Evolutionary conservation across 2,329 filamentous ascomycete genomes (phyloP).

Genomic region (Esteya vermicola): DNA sequence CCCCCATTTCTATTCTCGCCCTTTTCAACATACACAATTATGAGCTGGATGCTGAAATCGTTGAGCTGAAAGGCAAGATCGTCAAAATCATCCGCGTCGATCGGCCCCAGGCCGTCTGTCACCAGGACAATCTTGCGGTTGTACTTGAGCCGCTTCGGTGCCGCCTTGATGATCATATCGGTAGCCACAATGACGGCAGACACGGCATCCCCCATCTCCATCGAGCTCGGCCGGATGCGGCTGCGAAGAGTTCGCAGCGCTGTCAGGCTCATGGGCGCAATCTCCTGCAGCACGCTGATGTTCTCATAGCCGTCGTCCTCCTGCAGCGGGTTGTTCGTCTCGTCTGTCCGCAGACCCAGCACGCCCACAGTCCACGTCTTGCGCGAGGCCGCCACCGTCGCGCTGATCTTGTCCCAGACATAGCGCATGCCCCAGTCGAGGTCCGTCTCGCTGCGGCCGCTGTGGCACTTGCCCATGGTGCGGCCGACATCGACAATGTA

Average conservation of each 20-base stretch:
- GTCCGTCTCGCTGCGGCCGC: constrained; percentile 62
- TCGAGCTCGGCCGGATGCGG: constrained; percentile 52
- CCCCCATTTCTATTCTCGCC: not conserved
- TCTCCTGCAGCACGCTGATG: constrained; percentile 64
- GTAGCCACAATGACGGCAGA: constrained; percentile 79
- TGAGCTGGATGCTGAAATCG: constrained; percentile 60
- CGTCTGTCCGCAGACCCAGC: constrained; percentile 69
- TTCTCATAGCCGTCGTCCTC: constrained; percentile 64
- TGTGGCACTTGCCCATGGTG: constrained; percentile 64
- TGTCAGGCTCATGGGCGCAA: constrained; percentile 46
- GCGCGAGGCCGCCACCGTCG: constrained; percentile 50
- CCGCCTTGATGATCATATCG: constrained; percentile 60
- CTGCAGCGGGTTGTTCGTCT: constrained; percentile 50
- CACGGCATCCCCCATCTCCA: constrained; percentile 64
- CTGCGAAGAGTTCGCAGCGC: constrained; percentile 51
- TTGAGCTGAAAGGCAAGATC: constrained; percentile 63
- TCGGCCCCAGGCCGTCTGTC: constrained; percentile 62
- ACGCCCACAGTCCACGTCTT: constrained; percentile 69
- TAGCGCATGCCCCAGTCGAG: constrained; percentile 85
- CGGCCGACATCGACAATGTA: constrained; percentile 81
- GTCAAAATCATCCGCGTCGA: constrained; percentile 58
- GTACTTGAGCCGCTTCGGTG: constrained; percentile 73
- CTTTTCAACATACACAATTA: constrained; percentile 50
- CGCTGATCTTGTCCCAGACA: constrained; percentile 84
- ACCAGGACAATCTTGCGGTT: constrained; percentile 69